Base-by-base conservation (phyloP, 768 basidiomycete species). In the Pleurotus tuber-regium region DNA sequence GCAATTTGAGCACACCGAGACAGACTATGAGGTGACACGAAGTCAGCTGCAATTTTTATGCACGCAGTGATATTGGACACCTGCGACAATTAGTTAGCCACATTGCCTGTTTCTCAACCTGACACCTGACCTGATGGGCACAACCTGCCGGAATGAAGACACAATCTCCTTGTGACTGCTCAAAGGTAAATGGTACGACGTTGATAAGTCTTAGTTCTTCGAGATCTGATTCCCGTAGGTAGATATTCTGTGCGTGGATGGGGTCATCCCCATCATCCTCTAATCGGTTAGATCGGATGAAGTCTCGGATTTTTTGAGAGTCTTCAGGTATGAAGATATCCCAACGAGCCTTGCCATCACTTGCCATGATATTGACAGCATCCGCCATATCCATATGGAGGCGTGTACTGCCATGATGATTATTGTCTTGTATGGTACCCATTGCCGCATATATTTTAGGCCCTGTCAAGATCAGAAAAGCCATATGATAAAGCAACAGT, bases 391-490 rank as follows among this genome's bases (percentile, higher is more conserved):
- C 47, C 33, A 35, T 23, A 49, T 49, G 47, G 14, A 49, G 47
- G 10, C 47, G 47, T 7, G 47, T 49, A 14, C 29, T 33, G 16
- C 47, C 47, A 35, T 49, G 47, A 36, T 24, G 33, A 8, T 35
- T 29, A 24, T 49, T 24, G 18, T 49, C 29, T 24, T 49, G 29
- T 24, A 9, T 69, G 3, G 78, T 81, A 14, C 75, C 75, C 64
- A 83, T 79, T 0, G 85, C 84, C 56, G 82, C 84, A 62, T 88
- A 88, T 81, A 86, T 79, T 64, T 87, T 87, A 1, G 86, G 86
- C 5, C 84, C 84, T 75, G 16, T 35, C 33, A 35, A n/a, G n/a
- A n/a, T n/a, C n/a, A n/a, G n/a, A n/a, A n/a, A n/a, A n/a, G n/a
- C n/a, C n/a, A n/a, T n/a, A n/a, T n/a, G n/a, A n/a, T n/a, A n/a